Evolutionary conservation across 805 yeast genomes (phyloP).

Genomic region (Wickerhamomyces pijperi): DNA sequence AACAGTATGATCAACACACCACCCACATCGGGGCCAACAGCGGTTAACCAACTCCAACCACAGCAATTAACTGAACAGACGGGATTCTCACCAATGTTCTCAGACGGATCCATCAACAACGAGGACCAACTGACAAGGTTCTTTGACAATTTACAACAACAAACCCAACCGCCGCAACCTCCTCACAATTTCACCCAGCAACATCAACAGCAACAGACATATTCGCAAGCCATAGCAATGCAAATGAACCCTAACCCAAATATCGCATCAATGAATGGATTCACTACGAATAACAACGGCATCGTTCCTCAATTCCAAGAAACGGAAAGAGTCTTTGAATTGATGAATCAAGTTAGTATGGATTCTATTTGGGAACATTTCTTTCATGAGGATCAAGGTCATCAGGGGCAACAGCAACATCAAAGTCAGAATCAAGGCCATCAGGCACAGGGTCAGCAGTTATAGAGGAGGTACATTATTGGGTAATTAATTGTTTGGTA

Average conservation of each 20-base stretch:
- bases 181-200: no score
- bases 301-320: conserved; percentile 25
- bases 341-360: conserved; percentile 44
- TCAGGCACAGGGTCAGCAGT: no score
- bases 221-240: no score
- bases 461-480: no score
- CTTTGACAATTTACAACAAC: conserved; percentile 1
- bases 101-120: conserved; percentile 1
- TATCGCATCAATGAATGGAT: no score
- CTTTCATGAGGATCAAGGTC: conserved; percentile 21
- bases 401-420: no score
- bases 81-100: background rate
- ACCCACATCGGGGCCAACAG: conserved; percentile 13
- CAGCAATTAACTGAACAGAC: conserved; percentile 2
- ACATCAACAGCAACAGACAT: background rate
- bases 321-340: conserved; percentile 44
- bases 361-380: conserved; percentile 65
- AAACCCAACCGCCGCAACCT: no score
- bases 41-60: conserved; percentile 10
- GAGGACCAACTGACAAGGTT: conserved; percentile 4
- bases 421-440: no score
- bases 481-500: no score
- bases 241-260: conserved; percentile 12
- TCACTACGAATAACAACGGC: no score
- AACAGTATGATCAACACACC: conserved; percentile 14